Base-by-base conservation (phyloP, 495 filamentous ascomycete species). In the Aspergillus ellipticus region DNA sequence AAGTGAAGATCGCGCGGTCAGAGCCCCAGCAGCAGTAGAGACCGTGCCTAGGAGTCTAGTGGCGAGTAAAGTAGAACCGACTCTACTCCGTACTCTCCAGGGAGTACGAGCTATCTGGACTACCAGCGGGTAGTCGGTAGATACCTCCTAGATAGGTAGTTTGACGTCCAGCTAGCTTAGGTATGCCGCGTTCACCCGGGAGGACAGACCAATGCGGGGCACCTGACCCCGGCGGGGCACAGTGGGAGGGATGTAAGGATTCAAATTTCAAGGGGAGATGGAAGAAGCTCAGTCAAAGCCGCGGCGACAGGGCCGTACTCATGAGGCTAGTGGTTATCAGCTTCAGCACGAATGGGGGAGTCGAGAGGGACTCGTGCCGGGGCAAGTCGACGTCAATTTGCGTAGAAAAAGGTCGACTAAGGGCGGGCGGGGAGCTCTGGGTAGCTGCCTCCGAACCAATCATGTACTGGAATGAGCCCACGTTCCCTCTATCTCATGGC, bases 361-460 rank as follows among this genome's bases (percentile, higher is more conserved):
- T 49, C 45, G 43, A 26, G 45, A 46, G 21, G 49, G 28, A 41
- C 49, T 53, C 42, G 31, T 48, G 35, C 33, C 35, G 56, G 31
- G 50, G 33, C 28, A 28, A 53, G 45, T 28, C 47, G 31, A 54
- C 33, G 49, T 58, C 51, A 49, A 53, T 43, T 39, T 20, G 35
- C 35, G 28, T 16, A 45, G 42, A 41, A 41, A 45, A 53, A 51
- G 39, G 51, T 53, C 41, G n/a, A 42, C 31, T 21, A 43, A 58
- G 37, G 35, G 51, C 11, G 51, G 45, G 51, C 46, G 54, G 58
- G 41, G 58, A 61, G 58, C 58, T 61, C 54, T 56, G 54, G 50
- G 28, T 51, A 61, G 58, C 54, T 61, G 50, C 17, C 33, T 35
- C 54, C 58, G 54, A 35, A 1, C 58, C 58, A 61, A 61, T 57